phyloP scores from a whole-genome alignment of 768 basidiomycete genomes.

The Podaxis pistillaris region DNA sequence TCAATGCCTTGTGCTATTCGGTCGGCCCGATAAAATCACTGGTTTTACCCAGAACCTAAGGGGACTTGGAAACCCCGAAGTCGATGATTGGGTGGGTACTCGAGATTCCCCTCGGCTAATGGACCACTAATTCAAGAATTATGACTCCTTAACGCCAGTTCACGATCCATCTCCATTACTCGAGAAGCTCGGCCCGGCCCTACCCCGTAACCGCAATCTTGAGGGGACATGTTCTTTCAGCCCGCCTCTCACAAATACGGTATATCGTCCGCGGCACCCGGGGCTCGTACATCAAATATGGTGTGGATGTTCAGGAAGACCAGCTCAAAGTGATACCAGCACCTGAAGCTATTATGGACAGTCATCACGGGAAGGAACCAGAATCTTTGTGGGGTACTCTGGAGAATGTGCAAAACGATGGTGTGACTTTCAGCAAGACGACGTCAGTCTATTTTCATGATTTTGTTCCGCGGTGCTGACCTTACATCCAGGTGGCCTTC shows the following conservation, averaged over 20 bases:
- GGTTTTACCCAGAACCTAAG: conserved; percentile 71
- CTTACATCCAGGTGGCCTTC: conserved; percentile 58
- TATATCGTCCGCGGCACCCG: conserved; percentile 70
- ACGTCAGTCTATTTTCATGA: conserved; percentile 25
- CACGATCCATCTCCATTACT: conserved; percentile 53
- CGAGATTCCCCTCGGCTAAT: not conserved
- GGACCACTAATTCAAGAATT: not conserved
- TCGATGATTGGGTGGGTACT: conserved; percentile 62
- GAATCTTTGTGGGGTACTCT: conserved; percentile 61
- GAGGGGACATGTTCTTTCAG: conserved; percentile 68
- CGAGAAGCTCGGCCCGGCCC: conserved; percentile 33
- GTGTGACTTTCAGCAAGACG: conserved; percentile 35
- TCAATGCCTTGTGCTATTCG: conserved; percentile 74
- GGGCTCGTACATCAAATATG: conserved; percentile 73
- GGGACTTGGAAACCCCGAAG: conserved; percentile 57
- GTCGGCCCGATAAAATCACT: conserved; percentile 64
- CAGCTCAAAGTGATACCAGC: conserved; percentile 59
- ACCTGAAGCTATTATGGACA: conserved; percentile 42
- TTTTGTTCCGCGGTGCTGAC: conserved; percentile 10
- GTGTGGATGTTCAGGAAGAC: conserved; percentile 78
- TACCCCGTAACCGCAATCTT: conserved; percentile 67
- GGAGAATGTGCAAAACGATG: conserved; percentile 52
- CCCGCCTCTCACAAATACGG: conserved; percentile 62
- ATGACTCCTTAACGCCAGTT: conserved; percentile 33
- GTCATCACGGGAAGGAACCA: conserved; percentile 59